Percentiles rank a stretch among this genome's conserved stretches.
These are phyloP conservation scores for Austroboletus novae-zelandiae DNA, from an alignment of 1,284 basidiomycete species.

Conservation along the genomic window DNA sequence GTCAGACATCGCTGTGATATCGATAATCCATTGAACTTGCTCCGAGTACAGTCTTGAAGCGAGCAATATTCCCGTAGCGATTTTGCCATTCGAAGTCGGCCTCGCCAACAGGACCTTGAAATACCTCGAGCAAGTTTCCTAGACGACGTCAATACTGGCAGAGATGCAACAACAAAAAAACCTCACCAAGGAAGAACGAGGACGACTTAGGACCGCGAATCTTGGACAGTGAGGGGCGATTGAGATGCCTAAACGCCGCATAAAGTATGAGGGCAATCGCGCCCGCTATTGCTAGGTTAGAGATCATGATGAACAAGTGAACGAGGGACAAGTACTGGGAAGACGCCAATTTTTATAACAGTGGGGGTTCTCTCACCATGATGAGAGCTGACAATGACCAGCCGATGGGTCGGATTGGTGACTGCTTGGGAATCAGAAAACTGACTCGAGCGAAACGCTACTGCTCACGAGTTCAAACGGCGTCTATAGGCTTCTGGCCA, in stretches of 20 bases:
- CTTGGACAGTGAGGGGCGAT: conserved; percentile 21
- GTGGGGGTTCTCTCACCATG: conserved; percentile 2
- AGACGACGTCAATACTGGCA: neutral
- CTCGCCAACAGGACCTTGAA: conserved; percentile 22
- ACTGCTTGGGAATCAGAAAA: too few species aligned
- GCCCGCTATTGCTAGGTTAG: neutral
- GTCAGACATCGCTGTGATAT: neutral
- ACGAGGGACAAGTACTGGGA: neutral
- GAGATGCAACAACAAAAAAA: neutral
- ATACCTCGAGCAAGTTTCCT: conserved; percentile 29
- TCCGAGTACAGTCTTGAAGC: conserved; percentile 27
- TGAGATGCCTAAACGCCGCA: conserved; percentile 10
- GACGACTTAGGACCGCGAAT: conserved; percentile 33
- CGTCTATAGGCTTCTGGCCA: too few species aligned
- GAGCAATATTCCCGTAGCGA: conserved; percentile 30
- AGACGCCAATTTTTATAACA: conserved; percentile 9
- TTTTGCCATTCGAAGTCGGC: conserved; percentile 31
- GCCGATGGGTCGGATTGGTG: conserved; percentile 9
- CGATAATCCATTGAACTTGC: conserved; percentile 11
- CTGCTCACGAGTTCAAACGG: neutral
- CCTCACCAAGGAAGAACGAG: conserved; percentile 32
- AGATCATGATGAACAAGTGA: conserved; percentile 10
- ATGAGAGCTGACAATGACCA: neutral
- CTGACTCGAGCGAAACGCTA: neutral
- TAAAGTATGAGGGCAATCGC: conserved; percentile 15